phyloP scores from a whole-genome alignment of 2,329 filamentous ascomycete species.

The Pleurostoma richardsiae region DNA sequence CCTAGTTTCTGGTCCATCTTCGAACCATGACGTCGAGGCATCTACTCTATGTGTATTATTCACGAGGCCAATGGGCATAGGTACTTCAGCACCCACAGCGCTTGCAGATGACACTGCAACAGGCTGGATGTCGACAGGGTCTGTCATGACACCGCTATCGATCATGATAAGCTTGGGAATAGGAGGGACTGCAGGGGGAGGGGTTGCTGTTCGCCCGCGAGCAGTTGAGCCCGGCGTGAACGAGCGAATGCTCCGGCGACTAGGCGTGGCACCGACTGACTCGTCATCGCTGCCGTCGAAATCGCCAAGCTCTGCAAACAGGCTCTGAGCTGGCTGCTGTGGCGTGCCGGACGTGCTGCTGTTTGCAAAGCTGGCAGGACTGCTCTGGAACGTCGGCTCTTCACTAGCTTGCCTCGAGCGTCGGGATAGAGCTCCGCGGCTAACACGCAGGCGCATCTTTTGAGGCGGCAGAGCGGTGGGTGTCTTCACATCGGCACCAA shows the following conservation, averaged over 20 bases:
- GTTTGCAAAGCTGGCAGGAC: constrained; percentile 51
- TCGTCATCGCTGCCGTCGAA: constrained; percentile 72
- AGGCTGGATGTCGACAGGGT: constrained; percentile 39
- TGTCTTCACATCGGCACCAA: constrained; percentile 49
- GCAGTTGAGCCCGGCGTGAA: constrained; percentile 42
- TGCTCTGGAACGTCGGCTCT: constrained; percentile 52
- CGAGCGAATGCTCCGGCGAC: constrained; percentile 39
- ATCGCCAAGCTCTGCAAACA: constrained; percentile 87
- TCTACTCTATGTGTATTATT: no score
- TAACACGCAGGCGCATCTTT: constrained; percentile 68
- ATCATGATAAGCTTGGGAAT: constrained; percentile 52
- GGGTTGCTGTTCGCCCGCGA: constrained; percentile 34
- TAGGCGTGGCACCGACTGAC: constrained; percentile 54
- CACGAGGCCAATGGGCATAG: constrained; percentile 36
- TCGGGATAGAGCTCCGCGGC: constrained; percentile 54
- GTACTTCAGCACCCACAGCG: constrained; percentile 33
- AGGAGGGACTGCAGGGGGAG: constrained; percentile 42
- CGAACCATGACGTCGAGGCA: no score
- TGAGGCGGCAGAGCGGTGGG: constrained; percentile 58
- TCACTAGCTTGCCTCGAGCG: constrained; percentile 59
- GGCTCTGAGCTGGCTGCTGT: constrained; percentile 60
- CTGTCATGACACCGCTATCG: constrained; percentile 57
- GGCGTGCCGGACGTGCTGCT: constrained; percentile 44
- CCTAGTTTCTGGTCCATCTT: no score
- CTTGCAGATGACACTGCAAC: constrained; percentile 9